Percentiles rank a stretch among this genome's conserved stretches.
phyloP scores from a whole-genome alignment of 1,284 basidiomycete species.

The Trametes sp. region DNA sequence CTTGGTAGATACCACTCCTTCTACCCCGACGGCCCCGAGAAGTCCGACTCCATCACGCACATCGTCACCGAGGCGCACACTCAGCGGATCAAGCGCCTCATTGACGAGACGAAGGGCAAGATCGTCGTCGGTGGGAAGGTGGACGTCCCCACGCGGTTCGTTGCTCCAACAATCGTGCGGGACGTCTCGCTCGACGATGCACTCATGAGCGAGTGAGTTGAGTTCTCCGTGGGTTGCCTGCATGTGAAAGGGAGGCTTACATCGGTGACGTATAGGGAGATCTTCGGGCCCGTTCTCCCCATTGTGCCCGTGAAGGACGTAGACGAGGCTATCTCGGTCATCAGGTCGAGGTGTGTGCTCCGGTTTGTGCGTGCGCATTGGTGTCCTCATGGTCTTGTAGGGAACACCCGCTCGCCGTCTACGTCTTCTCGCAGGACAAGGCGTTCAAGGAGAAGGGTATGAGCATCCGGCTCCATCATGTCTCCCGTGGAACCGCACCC shows the following conservation, averaged over 20 bases:
- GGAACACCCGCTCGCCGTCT: slow-evolving; percentile 80
- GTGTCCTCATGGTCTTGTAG: slow-evolving; percentile 41
- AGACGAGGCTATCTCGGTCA: slow-evolving; percentile 76
- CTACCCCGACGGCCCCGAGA: slow-evolving; percentile 57
- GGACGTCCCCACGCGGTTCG: slow-evolving; percentile 63
- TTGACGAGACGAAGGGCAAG: slow-evolving; percentile 76
- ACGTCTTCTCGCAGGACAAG: slow-evolving; percentile 74
- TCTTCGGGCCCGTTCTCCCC: slow-evolving; percentile 61
- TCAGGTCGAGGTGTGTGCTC: slow-evolving; percentile 46
- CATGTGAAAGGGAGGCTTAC: not conserved
- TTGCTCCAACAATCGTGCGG: slow-evolving; percentile 74
- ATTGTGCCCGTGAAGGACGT: slow-evolving; percentile 78
- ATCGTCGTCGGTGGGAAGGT: slow-evolving; percentile 76
- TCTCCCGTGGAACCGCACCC: not conserved
- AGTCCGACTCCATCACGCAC: slow-evolving; percentile 52
- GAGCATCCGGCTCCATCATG: not conserved
- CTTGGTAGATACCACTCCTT: slow-evolving; percentile 57
- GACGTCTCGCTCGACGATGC: slow-evolving; percentile 71
- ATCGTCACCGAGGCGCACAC: slow-evolving; percentile 65
- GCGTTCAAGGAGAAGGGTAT: slow-evolving; percentile 68
- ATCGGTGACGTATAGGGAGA: slow-evolving; percentile 37
- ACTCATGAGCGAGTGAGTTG: slow-evolving; percentile 76
- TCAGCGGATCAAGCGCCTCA: slow-evolving; percentile 65
- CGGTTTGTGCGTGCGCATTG: not conserved
- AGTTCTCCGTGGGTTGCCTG: no score